Percentiles rank a stretch among this genome's conserved stretches.
phyloP scores from a whole-genome alignment of 2,329 filamentous ascomycete species.

The Colletotrichum orchidophilum region DNA sequence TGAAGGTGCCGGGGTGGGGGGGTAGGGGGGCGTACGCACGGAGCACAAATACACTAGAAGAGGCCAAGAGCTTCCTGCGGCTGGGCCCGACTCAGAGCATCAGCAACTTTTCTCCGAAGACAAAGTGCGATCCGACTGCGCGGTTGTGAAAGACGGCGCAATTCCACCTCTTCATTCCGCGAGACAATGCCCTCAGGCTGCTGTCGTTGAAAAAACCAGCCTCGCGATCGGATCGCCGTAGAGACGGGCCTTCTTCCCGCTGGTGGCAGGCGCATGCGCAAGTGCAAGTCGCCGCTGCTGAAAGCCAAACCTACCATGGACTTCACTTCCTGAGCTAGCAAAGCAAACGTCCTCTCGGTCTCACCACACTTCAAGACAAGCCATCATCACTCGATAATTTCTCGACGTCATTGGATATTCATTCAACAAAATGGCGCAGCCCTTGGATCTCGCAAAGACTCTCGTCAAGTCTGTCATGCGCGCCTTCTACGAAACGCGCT shows the following conservation, averaged over 20 bases:
- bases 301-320: neutral
- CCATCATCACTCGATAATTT: neutral
- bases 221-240: neutral
- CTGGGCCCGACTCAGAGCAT: neutral
- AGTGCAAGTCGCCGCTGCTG: neutral
- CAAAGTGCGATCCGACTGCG: neutral
- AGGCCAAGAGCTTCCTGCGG: neutral
- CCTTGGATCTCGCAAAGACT: constrained; percentile 70
- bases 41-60: neutral
- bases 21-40: no score
- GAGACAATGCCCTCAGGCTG: neutral
- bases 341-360: neutral
- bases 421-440: constrained; percentile 13
- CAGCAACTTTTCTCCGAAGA: neutral
- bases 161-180: neutral
- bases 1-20: no score
- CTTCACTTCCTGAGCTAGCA: neutral
- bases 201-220: neutral
- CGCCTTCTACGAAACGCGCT: constrained; percentile 86
- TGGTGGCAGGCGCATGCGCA: neutral
- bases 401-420: neutral
- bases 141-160: neutral
- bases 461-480: constrained; percentile 88
- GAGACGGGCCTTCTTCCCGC: neutral
- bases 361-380: neutral